phyloP scores from a whole-genome alignment of 306 rosid species.

The Cucumis melo region DNA sequence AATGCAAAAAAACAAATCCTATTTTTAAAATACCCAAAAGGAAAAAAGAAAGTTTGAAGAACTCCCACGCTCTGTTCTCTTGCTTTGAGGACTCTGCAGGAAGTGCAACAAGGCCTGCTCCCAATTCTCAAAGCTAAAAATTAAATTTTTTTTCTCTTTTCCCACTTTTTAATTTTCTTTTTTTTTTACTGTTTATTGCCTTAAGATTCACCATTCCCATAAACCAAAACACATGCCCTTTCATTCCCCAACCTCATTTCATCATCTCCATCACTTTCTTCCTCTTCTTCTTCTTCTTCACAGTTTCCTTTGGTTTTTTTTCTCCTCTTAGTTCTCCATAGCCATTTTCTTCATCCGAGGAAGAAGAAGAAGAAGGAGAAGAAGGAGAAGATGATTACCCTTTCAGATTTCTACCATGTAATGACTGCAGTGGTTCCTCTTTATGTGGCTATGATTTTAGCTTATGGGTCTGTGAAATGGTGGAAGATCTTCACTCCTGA shows the following conservation, averaged over 20 bases:
- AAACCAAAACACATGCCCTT: slow-evolving; percentile 11
- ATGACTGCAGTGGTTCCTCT: slow-evolving; percentile 94
- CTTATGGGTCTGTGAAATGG: slow-evolving; percentile 92
- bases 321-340: neutral
- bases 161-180: neutral
- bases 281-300: slow-evolving; percentile 6
- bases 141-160: neutral
- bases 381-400: slow-evolving; percentile 44
- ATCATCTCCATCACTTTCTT: neutral
- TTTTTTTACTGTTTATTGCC: neutral
- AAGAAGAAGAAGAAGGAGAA: neutral
- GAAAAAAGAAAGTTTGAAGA: neutral
- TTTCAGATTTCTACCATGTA: slow-evolving; percentile 71
- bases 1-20: neutral
- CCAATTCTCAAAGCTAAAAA: slow-evolving; percentile 4
- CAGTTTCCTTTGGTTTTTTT: neutral
- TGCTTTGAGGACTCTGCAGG: slow-evolving; percentile 5
- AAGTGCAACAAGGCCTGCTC: slow-evolving; percentile 8
- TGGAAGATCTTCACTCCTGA: slow-evolving; percentile 90
- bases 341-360: slow-evolving; percentile 5
- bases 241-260: neutral
- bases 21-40: neutral
- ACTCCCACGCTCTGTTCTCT: slow-evolving; percentile 1
- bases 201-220: slow-evolving; percentile 7
- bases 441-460: slow-evolving; percentile 79